Conservation (phyloP, 495 filamentous ascomycete species). For the Penicillium fimorum region DNA sequence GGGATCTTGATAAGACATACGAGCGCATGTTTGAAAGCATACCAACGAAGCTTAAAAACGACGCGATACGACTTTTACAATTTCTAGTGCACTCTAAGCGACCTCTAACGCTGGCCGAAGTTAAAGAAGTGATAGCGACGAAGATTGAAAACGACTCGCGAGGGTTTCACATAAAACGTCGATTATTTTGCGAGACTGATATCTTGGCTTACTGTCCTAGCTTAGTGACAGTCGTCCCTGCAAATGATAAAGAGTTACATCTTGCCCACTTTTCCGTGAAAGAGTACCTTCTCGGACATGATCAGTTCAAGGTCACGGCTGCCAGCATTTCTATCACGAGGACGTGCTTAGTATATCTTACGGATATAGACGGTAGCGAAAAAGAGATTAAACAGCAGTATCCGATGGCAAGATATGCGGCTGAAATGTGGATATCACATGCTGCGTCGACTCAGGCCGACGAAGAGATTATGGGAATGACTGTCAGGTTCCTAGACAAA, state of each 20-base stretch:
- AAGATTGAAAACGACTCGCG: constrained; percentile 10
- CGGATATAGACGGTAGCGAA: constrained; percentile 17
- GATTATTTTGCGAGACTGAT: constrained; percentile 21
- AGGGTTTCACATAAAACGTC: constrained; percentile 19
- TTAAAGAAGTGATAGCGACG: constrained; percentile 27
- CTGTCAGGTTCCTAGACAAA: constrained; percentile 14
- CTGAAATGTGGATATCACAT: constrained; percentile 18
- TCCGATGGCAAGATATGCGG: constrained; percentile 25
- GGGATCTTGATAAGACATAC: constrained; percentile 38
- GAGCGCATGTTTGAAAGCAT: constrained; percentile 28
- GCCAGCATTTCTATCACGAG: constrained; percentile 23
- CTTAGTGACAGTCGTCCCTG: constrained; percentile 15
- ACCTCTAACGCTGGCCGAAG: constrained; percentile 21
- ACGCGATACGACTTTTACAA: constrained; percentile 26
- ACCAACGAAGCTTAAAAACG: constrained; percentile 13
- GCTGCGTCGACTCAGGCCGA: constrained; percentile 16
- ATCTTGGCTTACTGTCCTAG: constrained; percentile 20
- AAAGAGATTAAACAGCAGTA: constrained; percentile 14
- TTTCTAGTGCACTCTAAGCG: constrained; percentile 23
- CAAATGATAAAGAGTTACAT: constrained; percentile 15
- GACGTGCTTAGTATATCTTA: constrained; percentile 29
- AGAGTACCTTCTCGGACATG: constrained; percentile 24
- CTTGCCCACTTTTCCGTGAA: constrained; percentile 34
- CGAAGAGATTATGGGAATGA: constrained; percentile 9
- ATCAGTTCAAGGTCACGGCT: constrained; percentile 14